Conservation (phyloP, 768 basidiomycete genomes). For the Hygrocybe punicea region DNA sequence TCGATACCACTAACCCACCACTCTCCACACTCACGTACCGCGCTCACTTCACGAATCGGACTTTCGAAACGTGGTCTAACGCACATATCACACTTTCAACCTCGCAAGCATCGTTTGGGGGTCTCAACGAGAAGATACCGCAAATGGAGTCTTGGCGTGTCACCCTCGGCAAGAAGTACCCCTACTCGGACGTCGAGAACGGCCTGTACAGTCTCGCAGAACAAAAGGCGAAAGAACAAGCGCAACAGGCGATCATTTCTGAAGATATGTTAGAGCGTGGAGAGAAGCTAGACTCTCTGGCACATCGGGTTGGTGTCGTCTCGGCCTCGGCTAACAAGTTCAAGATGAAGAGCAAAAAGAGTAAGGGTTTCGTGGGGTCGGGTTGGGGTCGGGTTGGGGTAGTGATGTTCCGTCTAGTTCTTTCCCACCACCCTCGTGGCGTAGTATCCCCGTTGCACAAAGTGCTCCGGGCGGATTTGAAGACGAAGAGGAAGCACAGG, state of each 20-base stretch:
- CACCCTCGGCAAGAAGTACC: background rate
- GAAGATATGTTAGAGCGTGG: background rate
- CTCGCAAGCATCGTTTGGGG: conserved; percentile 5
- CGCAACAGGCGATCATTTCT: background rate
- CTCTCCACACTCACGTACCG: conserved; percentile 4
- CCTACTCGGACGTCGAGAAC: background rate
- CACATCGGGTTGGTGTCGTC: too few relatives aligned
- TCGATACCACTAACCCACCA: conserved; percentile 6
- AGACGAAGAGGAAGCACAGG: background rate
- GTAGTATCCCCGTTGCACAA: background rate
- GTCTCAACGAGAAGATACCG: conserved; percentile 6
- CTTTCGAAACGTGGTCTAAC: conserved; percentile 1
- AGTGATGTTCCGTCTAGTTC: too few relatives aligned
- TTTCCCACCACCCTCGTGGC: background rate
- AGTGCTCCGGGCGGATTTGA: background rate
- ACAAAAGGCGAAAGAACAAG: background rate
- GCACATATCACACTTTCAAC: conserved; percentile 2
- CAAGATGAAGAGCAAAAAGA: too few relatives aligned
- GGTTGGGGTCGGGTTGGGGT: too few relatives aligned
- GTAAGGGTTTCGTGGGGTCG: too few relatives aligned
- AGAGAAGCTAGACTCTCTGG: background rate
- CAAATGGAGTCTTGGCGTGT: conserved; percentile 5
- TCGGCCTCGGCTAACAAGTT: too few relatives aligned
- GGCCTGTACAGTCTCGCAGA: conserved; percentile 5
- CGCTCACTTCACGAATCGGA: background rate